Conservation (phyloP, 116 monocot species). For the Iris pallida region DNA sequence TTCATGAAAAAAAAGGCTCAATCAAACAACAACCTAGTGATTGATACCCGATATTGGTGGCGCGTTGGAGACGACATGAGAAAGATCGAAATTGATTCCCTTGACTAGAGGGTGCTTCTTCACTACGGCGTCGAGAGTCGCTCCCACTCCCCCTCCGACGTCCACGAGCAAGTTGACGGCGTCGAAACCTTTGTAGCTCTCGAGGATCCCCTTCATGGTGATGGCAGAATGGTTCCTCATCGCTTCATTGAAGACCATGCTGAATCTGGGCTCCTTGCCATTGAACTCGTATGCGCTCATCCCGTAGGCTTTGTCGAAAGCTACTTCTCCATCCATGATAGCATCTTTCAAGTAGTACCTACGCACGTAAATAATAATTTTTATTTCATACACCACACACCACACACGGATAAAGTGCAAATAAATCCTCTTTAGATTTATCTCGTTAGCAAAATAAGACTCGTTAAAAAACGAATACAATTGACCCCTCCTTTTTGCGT, state of each 20-base stretch:
- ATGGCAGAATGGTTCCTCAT: slow-evolving; percentile 21
- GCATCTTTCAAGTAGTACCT: slow-evolving; percentile 53
- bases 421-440: too few species aligned
- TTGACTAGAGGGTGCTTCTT: slow-evolving; percentile 32
- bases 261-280: slow-evolving; percentile 14
- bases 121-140: slow-evolving; percentile 34
- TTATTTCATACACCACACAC: too few species aligned
- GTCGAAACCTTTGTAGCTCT: slow-evolving; percentile 13
- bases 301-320: slow-evolving; percentile 32
- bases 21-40: not conserved
- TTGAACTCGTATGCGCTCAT: slow-evolving; percentile 9
- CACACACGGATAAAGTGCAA: too few species aligned
- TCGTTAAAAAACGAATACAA: too few species aligned
- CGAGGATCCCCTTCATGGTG: slow-evolving; percentile 15
- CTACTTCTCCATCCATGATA: slow-evolving; percentile 41
- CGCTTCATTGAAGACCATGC: slow-evolving; percentile 17
- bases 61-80: slow-evolving; percentile 39
- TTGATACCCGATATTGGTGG: slow-evolving; percentile 22
- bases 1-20: too few species aligned
- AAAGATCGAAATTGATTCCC: slow-evolving; percentile 59
- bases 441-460: too few species aligned
- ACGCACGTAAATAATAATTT: too few species aligned
- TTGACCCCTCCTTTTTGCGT: too few species aligned
- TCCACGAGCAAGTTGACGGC: slow-evolving; percentile 35
- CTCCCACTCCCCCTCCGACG: slow-evolving; percentile 49